phyloP scores from a whole-genome alignment of 805 yeast genomes.

The Hanseniaspora clermontiae region DNA sequence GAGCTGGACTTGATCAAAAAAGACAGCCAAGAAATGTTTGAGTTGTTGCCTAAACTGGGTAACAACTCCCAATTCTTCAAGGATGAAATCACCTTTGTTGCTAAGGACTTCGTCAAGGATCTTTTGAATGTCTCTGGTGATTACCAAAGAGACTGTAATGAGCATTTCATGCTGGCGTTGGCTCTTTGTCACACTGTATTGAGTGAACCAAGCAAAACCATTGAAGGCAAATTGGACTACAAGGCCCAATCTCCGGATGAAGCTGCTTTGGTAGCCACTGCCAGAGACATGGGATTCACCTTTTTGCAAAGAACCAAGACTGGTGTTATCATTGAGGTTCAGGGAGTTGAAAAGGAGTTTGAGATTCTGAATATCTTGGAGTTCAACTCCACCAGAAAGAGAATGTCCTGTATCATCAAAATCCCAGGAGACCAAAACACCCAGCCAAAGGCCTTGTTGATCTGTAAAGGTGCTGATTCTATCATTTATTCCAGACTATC shows the following conservation, averaged over 20 bases:
- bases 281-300: slow-evolving; percentile 62
- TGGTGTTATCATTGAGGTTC: slow-evolving; percentile 54
- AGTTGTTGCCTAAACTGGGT: slow-evolving; percentile 28
- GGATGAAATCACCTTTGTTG: slow-evolving; percentile 57
- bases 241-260: slow-evolving; percentile 83
- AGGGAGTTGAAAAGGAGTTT: slow-evolving; percentile 58
- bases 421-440: slow-evolving; percentile 38
- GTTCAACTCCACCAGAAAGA: slow-evolving; percentile 72
- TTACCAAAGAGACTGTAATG: slow-evolving; percentile 44
- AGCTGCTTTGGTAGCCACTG: slow-evolving; percentile 73
- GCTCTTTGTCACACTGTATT: slow-evolving; percentile 72
- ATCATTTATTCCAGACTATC: slow-evolving; percentile 55
- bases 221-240: slow-evolving; percentile 42
- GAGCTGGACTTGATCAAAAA: slow-evolving; percentile 43
- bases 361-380: slow-evolving; percentile 60
- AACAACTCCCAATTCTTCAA: slow-evolving; percentile 35
- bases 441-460: slow-evolving; percentile 48
- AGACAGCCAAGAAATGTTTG: slow-evolving; percentile 51
- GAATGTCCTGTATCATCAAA: slow-evolving; percentile 74
- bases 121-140: slow-evolving; percentile 35
- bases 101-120: slow-evolving; percentile 54
- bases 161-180: slow-evolving; percentile 63
- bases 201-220: slow-evolving; percentile 50
- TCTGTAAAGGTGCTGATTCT: slow-evolving; percentile 80
- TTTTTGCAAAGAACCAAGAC: slow-evolving; percentile 54